phyloP scores from a whole-genome alignment of 1,284 basidiomycete species.

The Ganoderma sinense region DNA sequence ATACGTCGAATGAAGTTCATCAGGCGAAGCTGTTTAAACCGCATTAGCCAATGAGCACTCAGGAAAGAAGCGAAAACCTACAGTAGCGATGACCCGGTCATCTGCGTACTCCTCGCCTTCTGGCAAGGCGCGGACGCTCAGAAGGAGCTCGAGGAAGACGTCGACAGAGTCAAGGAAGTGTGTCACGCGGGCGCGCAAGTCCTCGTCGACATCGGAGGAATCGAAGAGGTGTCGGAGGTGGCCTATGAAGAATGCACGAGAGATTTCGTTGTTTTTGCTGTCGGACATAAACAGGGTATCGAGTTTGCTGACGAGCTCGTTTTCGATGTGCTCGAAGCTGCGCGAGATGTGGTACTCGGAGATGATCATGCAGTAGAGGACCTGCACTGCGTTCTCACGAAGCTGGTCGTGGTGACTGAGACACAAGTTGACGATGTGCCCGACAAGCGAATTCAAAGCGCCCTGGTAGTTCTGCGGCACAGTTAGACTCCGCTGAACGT shows the following conservation, averaged over 20 bases:
- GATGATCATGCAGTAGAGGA: constrained; percentile 96
- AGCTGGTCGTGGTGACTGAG: constrained; percentile 94
- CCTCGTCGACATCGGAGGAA: constrained; percentile 79
- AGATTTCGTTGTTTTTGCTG: constrained; percentile 89
- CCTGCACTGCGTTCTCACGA: constrained; percentile 90
- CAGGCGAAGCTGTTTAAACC: constrained; percentile 70
- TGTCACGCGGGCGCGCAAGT: constrained; percentile 80
- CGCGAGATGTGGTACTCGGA: constrained; percentile 87
- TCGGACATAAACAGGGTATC: constrained; percentile 94
- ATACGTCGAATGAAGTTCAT: constrained; percentile 93
- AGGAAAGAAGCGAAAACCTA: constrained; percentile 35
- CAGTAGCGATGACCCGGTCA: constrained; percentile 93
- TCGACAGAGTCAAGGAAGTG: constrained; percentile 91
- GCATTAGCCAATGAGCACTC: background rate
- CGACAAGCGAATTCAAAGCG: constrained; percentile 86
- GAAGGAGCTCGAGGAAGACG: constrained; percentile 92
- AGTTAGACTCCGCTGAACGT: constrained; percentile 2
- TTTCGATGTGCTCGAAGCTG: constrained; percentile 89
- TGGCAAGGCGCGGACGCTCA: constrained; percentile 92
- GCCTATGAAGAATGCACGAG: constrained; percentile 93
- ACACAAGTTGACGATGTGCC: constrained; percentile 91
- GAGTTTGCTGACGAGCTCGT: constrained; percentile 93
- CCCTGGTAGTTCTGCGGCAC: constrained; percentile 78
- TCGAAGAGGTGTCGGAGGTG: constrained; percentile 92
- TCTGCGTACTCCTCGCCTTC: constrained; percentile 94